Evolutionary conservation across 1,284 basidiomycete species (phyloP).

Genomic region (Naganishia liquefaciens): DNA sequence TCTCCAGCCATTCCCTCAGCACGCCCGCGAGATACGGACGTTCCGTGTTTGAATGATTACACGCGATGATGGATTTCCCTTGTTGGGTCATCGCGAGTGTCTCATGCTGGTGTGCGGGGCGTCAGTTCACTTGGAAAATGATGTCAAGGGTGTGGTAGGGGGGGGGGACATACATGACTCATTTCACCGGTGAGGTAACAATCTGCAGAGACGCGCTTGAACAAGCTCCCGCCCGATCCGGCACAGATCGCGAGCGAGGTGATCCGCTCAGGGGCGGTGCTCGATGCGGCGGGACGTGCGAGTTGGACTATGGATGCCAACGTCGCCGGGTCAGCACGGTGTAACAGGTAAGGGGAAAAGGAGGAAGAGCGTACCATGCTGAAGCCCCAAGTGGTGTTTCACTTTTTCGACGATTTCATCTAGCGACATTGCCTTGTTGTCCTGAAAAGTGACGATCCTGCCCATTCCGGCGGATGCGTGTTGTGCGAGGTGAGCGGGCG

Average conservation of each 20-base stretch:
- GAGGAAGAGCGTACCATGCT: conserved; percentile 61
- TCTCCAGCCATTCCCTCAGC: conserved; percentile 64
- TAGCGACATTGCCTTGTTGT: conserved; percentile 47
- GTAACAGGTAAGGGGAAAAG: too few relatives aligned
- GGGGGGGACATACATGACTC: conserved; percentile 65
- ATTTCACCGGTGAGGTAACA: conserved; percentile 90
- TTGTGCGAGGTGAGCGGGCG: conserved; percentile 36
- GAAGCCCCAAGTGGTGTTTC: conserved; percentile 67
- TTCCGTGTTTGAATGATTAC: conserved; percentile 85
- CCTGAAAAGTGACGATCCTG: conserved; percentile 63
- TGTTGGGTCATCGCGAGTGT: conserved; percentile 72
- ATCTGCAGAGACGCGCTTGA: conserved; percentile 70
- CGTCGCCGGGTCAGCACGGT: too few relatives aligned
- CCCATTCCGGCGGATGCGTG: conserved; percentile 64
- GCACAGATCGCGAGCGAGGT: conserved; percentile 74
- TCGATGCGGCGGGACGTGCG: conserved; percentile 57
- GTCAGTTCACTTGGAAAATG: background rate
- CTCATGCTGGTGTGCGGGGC: conserved; percentile 64
- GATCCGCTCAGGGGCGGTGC: conserved; percentile 37
- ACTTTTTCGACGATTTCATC: conserved; percentile 65
- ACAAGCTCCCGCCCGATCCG: conserved; percentile 74
- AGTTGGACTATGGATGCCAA: conserved; percentile 67
- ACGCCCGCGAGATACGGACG: conserved; percentile 72
- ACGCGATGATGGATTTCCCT: conserved; percentile 75
- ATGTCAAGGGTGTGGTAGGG: conserved; percentile 22